Evolutionary conservation across 2,329 filamentous ascomycete genomes (phyloP), one percentile per base, ranked within the genome.

Genomic region (Diaporthe australafricana): DNA sequence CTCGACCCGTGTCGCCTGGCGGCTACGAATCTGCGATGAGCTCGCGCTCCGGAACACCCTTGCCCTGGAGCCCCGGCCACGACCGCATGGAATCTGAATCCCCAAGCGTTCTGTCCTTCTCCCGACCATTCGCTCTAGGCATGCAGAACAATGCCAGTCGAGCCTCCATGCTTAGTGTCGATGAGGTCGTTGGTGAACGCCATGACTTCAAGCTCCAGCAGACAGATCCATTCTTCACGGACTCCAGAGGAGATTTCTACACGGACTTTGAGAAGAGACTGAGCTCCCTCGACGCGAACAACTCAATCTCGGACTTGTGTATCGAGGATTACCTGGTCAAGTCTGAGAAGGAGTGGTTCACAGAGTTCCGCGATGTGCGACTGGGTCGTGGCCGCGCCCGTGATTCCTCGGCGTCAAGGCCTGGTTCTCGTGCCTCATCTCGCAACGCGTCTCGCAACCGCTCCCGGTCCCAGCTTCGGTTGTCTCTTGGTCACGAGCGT

Each of bases 341-440:
- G 77, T 90, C 89, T 35, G 90, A 93, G 80, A 92, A 91, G 83
- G 86, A 90, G 74, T 93, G 91, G 91, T 92, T 90, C 77, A 83
- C 85, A 67, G 82, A 85, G 47, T 88, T 90, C 78, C 84, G 89
- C 69, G 84, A 89, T 73, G 89, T 87, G 56, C 88, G 88, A 77
- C 85, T 91, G 70, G 88, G 87, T 32, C 84, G 84, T 2, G 72
- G 72, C 3, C 66, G 72, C 2, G 71, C 40, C 27, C 71, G 71
- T 50, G 77, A 52, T 50, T 70, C 52, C 53, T 75, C 79, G 76
- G 75, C 76, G 76, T 67, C 73, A 72, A 56, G 81, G 81, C 60
- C 60, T 12, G 60, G 45, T 2, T 65, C 60, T 27, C 60, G 60
- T 16, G 60, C 60, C 45, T 65, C 60, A 14, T 71, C 76, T 77